Evolutionary conservation across 306 rosid genomes (phyloP), one percentile per base, ranked within the genome.

Genomic region (Cajanus cajan): DNA sequence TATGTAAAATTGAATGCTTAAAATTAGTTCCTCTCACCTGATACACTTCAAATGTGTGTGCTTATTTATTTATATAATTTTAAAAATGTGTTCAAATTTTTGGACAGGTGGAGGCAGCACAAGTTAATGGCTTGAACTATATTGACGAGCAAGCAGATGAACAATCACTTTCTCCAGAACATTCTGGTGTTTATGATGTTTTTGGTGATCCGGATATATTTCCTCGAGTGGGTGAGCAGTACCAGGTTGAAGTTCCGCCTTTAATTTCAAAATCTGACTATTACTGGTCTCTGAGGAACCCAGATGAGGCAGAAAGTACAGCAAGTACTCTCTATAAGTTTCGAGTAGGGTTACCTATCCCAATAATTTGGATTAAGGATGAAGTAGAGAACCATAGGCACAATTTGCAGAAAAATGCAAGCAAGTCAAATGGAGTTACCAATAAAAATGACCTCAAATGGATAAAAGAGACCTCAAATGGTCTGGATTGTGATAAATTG

Each of bases 221-320:
- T 82, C 97, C 95, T 81, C 82, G 97, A 70, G 91, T 91, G 57
- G 98, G 97, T 63, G 81, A 85, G 47, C 80, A 90, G 61, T 88
- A 81, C 85, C 98, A 95, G 78, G 95, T 81, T 75, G 90, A 89
- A 75, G 73, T 91, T 74, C 91, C 97, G 14, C 70, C 76, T 55
- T 81, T 85, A 51, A 61, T 85, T n/a, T 63, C 89, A 77, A 74
- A 78, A 40, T 76, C 82, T 72, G 88, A 90, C 8, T 82, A 86
- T 82, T 22, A 64, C 58, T 48, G 54, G 77, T 73, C 71, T 48
- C 80, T 65, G 74, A 83, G 72, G 75, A 86, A 74, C 51, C 54
- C 63, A 31, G 11, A 14, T 40, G 78, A 79, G 55, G 80, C 39
- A 63, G 90, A 85, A 80, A 59, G 36, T 44, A 54, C 57, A 34